Evolutionary conservation across 805 yeast genomes (phyloP), one percentile per base, ranked within the genome.

Genomic region (Diddensiella caesifluorescens): DNA sequence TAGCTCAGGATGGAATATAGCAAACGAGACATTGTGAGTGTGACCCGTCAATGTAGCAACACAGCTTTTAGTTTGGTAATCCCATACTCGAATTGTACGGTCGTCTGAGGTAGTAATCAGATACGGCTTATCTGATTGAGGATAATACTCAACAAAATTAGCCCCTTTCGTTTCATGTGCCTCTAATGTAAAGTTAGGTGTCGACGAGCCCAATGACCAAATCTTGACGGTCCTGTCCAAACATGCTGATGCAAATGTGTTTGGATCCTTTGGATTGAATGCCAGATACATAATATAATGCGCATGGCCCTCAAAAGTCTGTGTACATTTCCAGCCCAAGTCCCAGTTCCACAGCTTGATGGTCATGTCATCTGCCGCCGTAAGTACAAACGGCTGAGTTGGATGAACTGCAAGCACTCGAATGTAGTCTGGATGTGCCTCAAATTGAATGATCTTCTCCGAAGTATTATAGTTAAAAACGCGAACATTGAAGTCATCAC

Each of bases 311-410:
- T 86, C 95, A 61, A 84, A 92, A 27, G 81, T 77, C 63, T 86
- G 97, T 62, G 86, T 92, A 52, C 83, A 67, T 53, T 77, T 77
- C 98, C 98, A 92, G 59, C 76, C 77, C 58, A 79, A 78, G 43
- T 92, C 98, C 98, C 98, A 92, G 64, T 92, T 89, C 97, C 97
- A 92, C 60, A 89, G 73, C 65, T 82, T 87, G 60, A 92, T 77
- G 31, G 94, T 77, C 71, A 84, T 78, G 62, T 92, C 98, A 66
- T 92, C 98, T 35, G 90, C 80, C 28, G 88, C 85, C 2, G 97
- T 83, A 55, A 92, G 71, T 38, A 92, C 73, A 55, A 83, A 84
- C 19, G 97, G 94, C 66, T 84, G 85, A 13, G 90, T 73, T 32
- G 97, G 97, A 65, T 92, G 98, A 31, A 90, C 95, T 7, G 95